Evolutionary conservation across 2,329 filamentous ascomycete genomes (phyloP).

Genomic region (Fusarium fracticaudum): DNA sequence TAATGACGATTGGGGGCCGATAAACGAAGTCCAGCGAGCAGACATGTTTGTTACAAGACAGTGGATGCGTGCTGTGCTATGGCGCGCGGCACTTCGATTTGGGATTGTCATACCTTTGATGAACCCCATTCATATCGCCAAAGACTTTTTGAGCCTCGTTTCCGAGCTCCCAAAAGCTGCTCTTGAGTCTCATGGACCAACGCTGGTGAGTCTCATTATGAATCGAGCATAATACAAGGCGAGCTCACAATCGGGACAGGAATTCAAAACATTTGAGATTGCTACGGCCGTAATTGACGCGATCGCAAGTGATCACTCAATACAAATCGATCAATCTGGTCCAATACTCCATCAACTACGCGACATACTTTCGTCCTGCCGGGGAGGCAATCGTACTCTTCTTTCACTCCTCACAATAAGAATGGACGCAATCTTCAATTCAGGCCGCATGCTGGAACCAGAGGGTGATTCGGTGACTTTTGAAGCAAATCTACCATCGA

Average conservation of each 20-base stretch:
- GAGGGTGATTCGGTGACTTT: constrained; percentile 17
- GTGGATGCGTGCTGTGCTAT: constrained; percentile 61
- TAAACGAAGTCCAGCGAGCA: constrained; percentile 60
- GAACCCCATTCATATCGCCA: constrained; percentile 56
- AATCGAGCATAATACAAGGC: rapidly evolving
- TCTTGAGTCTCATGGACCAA: constrained; percentile 60
- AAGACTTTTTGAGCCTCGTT: constrained; percentile 56
- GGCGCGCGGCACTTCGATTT: constrained; percentile 52
- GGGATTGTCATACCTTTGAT: constrained; percentile 44
- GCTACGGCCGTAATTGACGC: constrained; percentile 56
- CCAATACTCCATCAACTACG: constrained; percentile 52
- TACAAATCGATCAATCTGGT: constrained; percentile 40
- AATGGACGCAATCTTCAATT: constrained; percentile 40
- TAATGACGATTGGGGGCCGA: constrained; percentile 48
- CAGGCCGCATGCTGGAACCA: constrained; percentile 17
- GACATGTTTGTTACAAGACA: constrained; percentile 60
- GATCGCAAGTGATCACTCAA: constrained; percentile 43
- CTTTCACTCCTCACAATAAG: constrained; percentile 48
- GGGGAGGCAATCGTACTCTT: constrained; percentile 54
- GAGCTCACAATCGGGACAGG: constrained; percentile 29
- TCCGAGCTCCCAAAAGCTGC: constrained; percentile 56
- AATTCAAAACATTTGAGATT: constrained; percentile 59
- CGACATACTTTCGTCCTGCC: constrained; percentile 52
- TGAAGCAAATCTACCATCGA: constrained; percentile 15
- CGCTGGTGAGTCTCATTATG: constrained; percentile 45